phyloP scores from a whole-genome alignment of 106 monocot genomes.

The Posidonia australis region DNA sequence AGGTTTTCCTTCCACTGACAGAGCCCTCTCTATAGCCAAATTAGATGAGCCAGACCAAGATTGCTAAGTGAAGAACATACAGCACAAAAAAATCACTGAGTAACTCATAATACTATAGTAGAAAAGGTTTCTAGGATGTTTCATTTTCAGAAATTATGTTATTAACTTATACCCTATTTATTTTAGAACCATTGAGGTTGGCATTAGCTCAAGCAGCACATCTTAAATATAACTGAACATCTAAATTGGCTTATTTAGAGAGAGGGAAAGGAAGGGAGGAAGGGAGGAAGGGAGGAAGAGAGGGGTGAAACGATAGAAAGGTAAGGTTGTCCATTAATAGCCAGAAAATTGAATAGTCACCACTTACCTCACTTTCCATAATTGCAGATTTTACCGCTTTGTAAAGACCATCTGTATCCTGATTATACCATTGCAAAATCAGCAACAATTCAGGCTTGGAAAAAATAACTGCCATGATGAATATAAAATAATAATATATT shows the following conservation, averaged over 20 bases:
- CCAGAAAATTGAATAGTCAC: neutral
- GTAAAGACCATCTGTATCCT: constrained; percentile 59
- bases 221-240: no score
- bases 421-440: constrained; percentile 11
- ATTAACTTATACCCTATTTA: no score
- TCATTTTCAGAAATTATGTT: no score
- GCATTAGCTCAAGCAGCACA: neutral
- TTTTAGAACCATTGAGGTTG: no score
- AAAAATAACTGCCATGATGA: no score
- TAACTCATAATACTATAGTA: no score
- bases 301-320: no score
- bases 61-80: constrained; percentile 15
- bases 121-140: no score
- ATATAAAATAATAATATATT: no score
- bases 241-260: neutral
- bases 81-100: neutral
- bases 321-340: no score
- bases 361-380: constrained; percentile 38
- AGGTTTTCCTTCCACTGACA: constrained; percentile 28
- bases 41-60: constrained; percentile 45
- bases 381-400: constrained; percentile 35
- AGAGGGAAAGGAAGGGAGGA: neutral
- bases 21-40: constrained; percentile 24
- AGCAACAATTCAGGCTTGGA: no score
- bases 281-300: no score